Conservation (phyloP, 129 eudicot genomes). For the Helianthus tuberosus region DNA sequence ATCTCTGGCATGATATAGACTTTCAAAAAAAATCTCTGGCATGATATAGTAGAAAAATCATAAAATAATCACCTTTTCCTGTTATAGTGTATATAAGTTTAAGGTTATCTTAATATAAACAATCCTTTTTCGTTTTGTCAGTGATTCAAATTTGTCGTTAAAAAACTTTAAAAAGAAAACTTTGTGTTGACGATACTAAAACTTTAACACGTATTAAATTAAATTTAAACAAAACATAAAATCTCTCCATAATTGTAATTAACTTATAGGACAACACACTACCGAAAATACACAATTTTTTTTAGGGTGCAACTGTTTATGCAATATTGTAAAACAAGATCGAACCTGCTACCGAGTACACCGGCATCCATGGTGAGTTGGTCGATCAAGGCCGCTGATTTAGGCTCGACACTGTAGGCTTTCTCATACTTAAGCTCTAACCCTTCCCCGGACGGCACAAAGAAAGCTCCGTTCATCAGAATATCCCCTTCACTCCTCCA, state of each 20-base stretch:
- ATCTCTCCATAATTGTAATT: too few relatives aligned
- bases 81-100: too few relatives aligned
- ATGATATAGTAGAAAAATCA: not conserved
- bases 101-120: too few relatives aligned
- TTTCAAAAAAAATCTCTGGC: not conserved
- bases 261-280: too few relatives aligned
- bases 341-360: slow-evolving; percentile 80
- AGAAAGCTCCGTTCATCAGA: slow-evolving; percentile 88
- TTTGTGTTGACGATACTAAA: too few relatives aligned
- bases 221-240: too few relatives aligned
- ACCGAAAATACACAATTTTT: too few relatives aligned
- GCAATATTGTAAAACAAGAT: not conserved
- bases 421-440: slow-evolving; percentile 89
- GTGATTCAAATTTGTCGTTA: too few relatives aligned
- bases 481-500: slow-evolving; percentile 98
- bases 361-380: slow-evolving; percentile 88
- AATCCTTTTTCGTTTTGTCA: too few relatives aligned
- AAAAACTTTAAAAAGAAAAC: too few relatives aligned
- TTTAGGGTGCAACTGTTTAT: too few relatives aligned
- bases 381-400: slow-evolving; percentile 71
- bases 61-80: not conserved
- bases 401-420: slow-evolving; percentile 97
- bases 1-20: not conserved
- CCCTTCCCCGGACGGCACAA: slow-evolving; percentile 90
- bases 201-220: too few relatives aligned